phyloP scores from a whole-genome alignment of 2,329 filamentous ascomycete genomes.

The Pyrenophora seminiperda region DNA sequence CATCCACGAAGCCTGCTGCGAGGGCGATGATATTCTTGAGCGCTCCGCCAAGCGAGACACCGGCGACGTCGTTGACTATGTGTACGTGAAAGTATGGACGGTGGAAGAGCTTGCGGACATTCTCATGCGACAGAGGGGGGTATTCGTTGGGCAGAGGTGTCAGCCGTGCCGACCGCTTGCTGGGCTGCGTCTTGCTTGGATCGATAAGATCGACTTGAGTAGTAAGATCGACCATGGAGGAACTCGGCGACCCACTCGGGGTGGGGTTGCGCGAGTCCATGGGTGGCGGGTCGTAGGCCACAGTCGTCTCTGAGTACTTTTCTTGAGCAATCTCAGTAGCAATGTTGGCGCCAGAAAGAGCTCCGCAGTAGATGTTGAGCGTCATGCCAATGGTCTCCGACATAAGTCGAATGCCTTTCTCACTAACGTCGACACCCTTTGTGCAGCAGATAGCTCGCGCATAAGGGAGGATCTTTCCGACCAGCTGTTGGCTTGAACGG shows the following conservation, averaged over 20 bases:
- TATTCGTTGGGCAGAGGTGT: slow-evolving; percentile 80
- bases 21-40: slow-evolving; percentile 97
- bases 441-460: slow-evolving; percentile 96
- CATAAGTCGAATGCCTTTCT: slow-evolving; percentile 85
- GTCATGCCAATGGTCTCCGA: slow-evolving; percentile 92
- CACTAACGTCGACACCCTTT: slow-evolving; percentile 93
- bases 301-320: slow-evolving; percentile 96
- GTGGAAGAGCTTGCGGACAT: slow-evolving; percentile 87
- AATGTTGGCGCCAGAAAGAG: slow-evolving; percentile 94
- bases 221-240: slow-evolving; percentile 56
- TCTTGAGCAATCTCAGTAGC: slow-evolving; percentile 92
- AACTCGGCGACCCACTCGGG: slow-evolving; percentile 56
- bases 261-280: slow-evolving; percentile 82
- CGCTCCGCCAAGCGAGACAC: slow-evolving; percentile 90
- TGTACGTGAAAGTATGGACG: slow-evolving; percentile 97
- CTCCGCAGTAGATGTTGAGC: slow-evolving; percentile 94
- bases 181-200: slow-evolving; percentile 59
- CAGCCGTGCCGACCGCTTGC: slow-evolving; percentile 69
- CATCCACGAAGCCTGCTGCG: slow-evolving; percentile 92
- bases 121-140: slow-evolving; percentile 81
- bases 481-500: slow-evolving; percentile 80
- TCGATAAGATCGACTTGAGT: slow-evolving; percentile 57
- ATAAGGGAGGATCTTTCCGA: slow-evolving; percentile 87
- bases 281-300: slow-evolving; percentile 90
- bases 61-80: slow-evolving; percentile 92